Conservation (phyloP, 2,329 filamentous ascomycete genomes). For the Metarhizium album region DNA sequence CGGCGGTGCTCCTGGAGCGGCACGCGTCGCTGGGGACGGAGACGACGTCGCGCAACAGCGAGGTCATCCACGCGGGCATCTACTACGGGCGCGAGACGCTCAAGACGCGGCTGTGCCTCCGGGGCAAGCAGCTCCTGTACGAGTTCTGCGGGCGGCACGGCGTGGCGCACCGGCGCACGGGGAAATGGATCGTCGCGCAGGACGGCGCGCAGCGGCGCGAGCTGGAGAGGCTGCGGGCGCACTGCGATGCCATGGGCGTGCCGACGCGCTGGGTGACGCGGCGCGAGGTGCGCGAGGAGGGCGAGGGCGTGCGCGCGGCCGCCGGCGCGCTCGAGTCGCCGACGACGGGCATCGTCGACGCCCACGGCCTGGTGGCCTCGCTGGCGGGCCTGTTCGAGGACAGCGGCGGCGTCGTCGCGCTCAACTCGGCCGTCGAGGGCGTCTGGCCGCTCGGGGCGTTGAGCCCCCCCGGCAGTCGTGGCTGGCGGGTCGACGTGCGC, state of each 20-base stretch:
- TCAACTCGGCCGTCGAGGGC: slow-evolving; percentile 53
- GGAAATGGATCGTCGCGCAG: slow-evolving; percentile 95
- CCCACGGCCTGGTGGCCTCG: slow-evolving; percentile 72
- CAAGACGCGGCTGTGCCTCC: slow-evolving; percentile 75
- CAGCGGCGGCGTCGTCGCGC: slow-evolving; percentile 60
- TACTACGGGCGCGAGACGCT: slow-evolving; percentile 72
- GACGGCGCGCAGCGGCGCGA: slow-evolving; percentile 57
- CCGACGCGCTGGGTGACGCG: slow-evolving; percentile 59
- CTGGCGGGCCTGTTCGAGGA: slow-evolving; percentile 71
- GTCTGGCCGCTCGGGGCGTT: slow-evolving; percentile 38
- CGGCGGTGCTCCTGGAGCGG: slow-evolving; percentile 71
- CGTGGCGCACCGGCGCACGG: slow-evolving; percentile 64
- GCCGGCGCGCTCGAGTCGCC: slow-evolving; percentile 72
- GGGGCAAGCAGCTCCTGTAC: slow-evolving; percentile 69
- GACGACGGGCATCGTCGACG: slow-evolving; percentile 84
- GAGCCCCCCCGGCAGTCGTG: slow-evolving; percentile 41
- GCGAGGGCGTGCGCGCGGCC: slow-evolving; percentile 65
- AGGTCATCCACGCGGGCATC: slow-evolving; percentile 92
- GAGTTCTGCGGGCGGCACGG: slow-evolving; percentile 55
- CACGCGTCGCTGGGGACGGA: slow-evolving; percentile 69
- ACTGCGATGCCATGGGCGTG: slow-evolving; percentile 39
- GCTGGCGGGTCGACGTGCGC: slow-evolving; percentile 57
- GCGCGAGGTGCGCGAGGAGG: slow-evolving; percentile 50
- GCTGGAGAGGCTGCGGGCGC: slow-evolving; percentile 38
- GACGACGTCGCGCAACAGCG: slow-evolving; percentile 82